phyloP scores from a whole-genome alignment of 208 protist species.

The Angomonas ambiguus region DNA sequence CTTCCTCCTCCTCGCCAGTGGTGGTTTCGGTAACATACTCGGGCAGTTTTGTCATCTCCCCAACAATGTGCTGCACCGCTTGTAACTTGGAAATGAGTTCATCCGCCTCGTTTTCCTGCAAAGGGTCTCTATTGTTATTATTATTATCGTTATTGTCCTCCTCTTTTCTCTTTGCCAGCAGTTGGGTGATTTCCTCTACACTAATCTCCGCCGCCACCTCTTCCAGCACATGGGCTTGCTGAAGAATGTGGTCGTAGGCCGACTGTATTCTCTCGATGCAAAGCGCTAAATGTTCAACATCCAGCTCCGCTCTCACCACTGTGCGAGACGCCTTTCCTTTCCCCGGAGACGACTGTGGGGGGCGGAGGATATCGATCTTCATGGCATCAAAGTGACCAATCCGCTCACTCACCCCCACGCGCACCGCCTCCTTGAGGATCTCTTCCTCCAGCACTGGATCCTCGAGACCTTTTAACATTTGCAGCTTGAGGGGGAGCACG shows the following conservation, averaged over 20 bases:
- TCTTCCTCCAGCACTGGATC: constrained; percentile 57
- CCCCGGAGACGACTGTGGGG: not conserved
- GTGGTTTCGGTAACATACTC: not conserved
- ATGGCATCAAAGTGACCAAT: constrained; percentile 64
- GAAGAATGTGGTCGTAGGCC: constrained; percentile 47
- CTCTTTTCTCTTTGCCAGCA: not conserved
- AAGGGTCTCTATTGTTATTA: not conserved
- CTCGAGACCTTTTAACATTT: not conserved
- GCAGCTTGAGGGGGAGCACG: not conserved
- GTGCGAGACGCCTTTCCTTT: constrained; percentile 6
- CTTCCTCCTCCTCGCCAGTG: not conserved
- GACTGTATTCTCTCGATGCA: constrained; percentile 54
- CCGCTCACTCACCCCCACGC: constrained; percentile 56
- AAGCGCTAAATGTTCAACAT: constrained; percentile 32
- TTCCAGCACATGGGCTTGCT: constrained; percentile 30
- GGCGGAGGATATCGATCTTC: constrained; percentile 20
- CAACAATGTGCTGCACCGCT: not conserved
- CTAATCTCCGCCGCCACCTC: constrained; percentile 17
- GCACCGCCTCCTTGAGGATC: constrained; percentile 60
- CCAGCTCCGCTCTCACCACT: constrained; percentile 22
- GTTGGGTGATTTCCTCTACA: not conserved
- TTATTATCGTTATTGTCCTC: not conserved
- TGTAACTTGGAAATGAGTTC: not conserved
- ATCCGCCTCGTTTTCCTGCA: not conserved
- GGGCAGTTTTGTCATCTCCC: not conserved